Evolutionary conservation across 768 basidiomycete species (phyloP), one percentile per base, ranked within the genome.

Genomic region (Lactifluus subvellereus): DNA sequence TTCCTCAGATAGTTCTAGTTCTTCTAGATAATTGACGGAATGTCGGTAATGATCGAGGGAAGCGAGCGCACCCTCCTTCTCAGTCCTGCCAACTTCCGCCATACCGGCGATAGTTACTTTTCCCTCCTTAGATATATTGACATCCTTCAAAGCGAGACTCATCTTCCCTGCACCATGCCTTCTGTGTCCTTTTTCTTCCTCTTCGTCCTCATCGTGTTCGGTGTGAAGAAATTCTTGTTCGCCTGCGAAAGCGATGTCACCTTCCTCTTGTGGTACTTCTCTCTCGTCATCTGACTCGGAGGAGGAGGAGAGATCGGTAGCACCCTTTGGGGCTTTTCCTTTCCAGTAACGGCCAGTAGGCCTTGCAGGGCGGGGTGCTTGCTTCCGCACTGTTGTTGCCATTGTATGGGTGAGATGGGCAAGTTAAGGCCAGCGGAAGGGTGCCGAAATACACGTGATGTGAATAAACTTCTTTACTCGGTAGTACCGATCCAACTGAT

Each of bases 331-430:
- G 0, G 85, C 90, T 68, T 92, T 91, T 59, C 94, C 94, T 68
- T 89, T 89, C 86, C 91, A 91, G 74, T 96, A 95, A 3, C 94
- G 88, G 6, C 84, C 88, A 2, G 84, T 91, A 5, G 94, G 91
- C 56, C 80, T 78, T n/a, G 91, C 81, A 7, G 85, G 80, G n/a
- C 90, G 84, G 22, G 87, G 84, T 8, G 90, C 89, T 63, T 84
- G 82, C 68, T 92, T 92, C 63, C 85, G 80, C 1, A 64, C 66
- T 11, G 71, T 59, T 14, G 70, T 55, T 11, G 71, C 61, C 62
- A 67, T 67, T 27, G 32, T 35, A 22, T 45, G 27, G 16, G 14
- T 43, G 42, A 6, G 14, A 4, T 43, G 42, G 5, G 5, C 11
- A 27, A 27, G 27, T 27, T 3, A 27, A 27, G 27, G 5, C 38